These are phyloP conservation scores for Styphnolobium japonicum DNA, from an alignment of 306 rosid genomes.

Conservation along the genomic window DNA sequence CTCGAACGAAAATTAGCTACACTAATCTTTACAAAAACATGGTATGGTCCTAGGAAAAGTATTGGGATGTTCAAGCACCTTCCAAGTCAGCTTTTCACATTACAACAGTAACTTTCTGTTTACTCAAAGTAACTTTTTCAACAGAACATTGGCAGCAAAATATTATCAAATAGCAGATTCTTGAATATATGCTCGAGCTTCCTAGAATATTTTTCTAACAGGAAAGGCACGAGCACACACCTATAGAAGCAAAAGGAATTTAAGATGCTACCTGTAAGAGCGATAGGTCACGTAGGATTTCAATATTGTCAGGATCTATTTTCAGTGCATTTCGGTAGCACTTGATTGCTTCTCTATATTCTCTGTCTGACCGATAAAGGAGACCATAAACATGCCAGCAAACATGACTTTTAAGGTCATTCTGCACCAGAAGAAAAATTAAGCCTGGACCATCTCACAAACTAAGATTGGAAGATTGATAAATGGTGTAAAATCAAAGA, in stretches of 20 bases:
- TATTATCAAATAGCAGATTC: not conserved
- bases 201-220: not conserved
- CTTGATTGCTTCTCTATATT: constrained; percentile 96
- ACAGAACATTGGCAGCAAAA: not conserved
- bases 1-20: not conserved
- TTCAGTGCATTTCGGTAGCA: constrained; percentile 91
- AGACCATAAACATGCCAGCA: constrained; percentile 99
- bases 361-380: constrained; percentile 95
- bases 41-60: not conserved
- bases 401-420: constrained; percentile 98
- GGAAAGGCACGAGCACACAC: not conserved
- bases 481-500: constrained; percentile 6
- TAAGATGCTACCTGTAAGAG: constrained; percentile 65
- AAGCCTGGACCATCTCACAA: constrained; percentile 17
- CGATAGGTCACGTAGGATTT: constrained; percentile 85
- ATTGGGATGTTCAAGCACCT: not conserved
- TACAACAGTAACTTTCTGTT: not conserved
- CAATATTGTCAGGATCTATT: constrained; percentile 97
- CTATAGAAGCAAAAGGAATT: constrained; percentile 10
- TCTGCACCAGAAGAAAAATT: constrained; percentile 54
- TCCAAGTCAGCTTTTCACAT: not conserved
- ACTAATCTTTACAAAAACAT: not conserved
- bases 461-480: not conserved
- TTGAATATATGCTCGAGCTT: not conserved
- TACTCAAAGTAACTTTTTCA: not conserved